phyloP scores from a whole-genome alignment of 2,329 filamentous ascomycete genomes.

The Phoma herbarum region DNA sequence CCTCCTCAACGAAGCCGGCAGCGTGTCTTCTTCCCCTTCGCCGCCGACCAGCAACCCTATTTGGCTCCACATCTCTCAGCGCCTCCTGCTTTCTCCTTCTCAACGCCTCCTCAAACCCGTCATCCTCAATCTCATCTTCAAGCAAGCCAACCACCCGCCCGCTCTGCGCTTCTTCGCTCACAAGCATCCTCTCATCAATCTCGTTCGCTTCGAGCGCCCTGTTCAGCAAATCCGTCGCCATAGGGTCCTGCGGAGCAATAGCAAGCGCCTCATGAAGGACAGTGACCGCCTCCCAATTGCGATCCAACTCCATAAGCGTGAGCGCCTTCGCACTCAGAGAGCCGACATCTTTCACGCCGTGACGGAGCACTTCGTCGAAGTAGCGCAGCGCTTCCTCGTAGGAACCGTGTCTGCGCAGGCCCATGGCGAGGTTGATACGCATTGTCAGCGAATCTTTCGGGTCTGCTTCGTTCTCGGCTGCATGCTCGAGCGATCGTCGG shows the following conservation, averaged over 20 bases:
- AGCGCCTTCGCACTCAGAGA: conserved; percentile 86
- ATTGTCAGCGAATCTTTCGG: conserved; percentile 83
- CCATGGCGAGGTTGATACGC: conserved; percentile 88
- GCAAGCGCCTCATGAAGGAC: conserved; percentile 86
- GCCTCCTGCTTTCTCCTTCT: conserved; percentile 58
- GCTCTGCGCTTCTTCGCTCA: conserved; percentile 8
- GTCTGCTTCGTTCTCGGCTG: conserved; percentile 82
- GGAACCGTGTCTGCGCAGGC: conserved; percentile 75
- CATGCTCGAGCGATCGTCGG: conserved; percentile 76
- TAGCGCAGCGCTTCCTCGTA: conserved; percentile 77
- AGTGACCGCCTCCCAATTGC: conserved; percentile 78
- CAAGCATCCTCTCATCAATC: background rate
- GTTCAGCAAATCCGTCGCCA: conserved; percentile 79
- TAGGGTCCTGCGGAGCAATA: conserved; percentile 79
- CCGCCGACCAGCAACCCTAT: conserved; percentile 62
- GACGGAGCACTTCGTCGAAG: conserved; percentile 86
- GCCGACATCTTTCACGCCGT: conserved; percentile 79
- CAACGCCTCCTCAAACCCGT: conserved; percentile 63
- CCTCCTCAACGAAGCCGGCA: conserved; percentile 57
- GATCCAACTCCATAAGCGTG: conserved; percentile 79
- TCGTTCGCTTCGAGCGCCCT: conserved; percentile 66
- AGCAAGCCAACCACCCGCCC: background rate
- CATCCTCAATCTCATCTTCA: conserved; percentile 29
- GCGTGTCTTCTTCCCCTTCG: conserved; percentile 58
- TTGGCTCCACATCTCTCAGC: conserved; percentile 59